A percentile compares a stretch with the other conserved stretches of the same genome.
These are phyloP conservation scores for Quercus lobata DNA, from an alignment of 331 rosid species.

Conservation along the genomic window DNA sequence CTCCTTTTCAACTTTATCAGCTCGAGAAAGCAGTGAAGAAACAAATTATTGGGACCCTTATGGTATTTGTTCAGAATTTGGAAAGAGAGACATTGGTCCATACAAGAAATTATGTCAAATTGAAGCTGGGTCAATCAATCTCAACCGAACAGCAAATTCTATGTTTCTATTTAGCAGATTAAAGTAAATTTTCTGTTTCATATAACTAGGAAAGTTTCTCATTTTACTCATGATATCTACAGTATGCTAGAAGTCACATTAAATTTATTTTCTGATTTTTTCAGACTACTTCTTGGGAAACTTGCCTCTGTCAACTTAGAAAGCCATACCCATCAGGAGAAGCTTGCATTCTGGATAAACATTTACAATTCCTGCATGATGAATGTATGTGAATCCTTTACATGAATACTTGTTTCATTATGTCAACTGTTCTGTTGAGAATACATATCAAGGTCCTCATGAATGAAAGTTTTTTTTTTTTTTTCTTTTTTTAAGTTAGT, in stretches of 20 bases:
- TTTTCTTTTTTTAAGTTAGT: neutral
- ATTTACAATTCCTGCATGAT: slow-evolving; percentile 89
- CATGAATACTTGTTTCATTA: neutral
- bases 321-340: slow-evolving; percentile 75
- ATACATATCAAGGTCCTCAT: neutral
- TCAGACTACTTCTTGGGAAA: slow-evolving; percentile 74
- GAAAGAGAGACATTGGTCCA: slow-evolving; percentile 71
- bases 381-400: slow-evolving; percentile 49
- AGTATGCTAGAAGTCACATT: neutral
- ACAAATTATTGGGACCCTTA: slow-evolving; percentile 61
- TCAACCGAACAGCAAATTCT: slow-evolving; percentile 57
- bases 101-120: slow-evolving; percentile 54
- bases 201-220: neutral
- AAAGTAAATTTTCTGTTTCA: slow-evolving; percentile 46
- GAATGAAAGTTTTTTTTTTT: neutral
- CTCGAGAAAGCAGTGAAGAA: slow-evolving; percentile 26
- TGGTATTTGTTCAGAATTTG: slow-evolving; percentile 55
- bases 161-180: slow-evolving; percentile 66
- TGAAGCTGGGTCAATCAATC: slow-evolving; percentile 63
- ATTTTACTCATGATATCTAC: slow-evolving; percentile 3
- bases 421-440: neutral
- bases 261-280: slow-evolving; percentile 21
- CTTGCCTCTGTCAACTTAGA: slow-evolving; percentile 67
- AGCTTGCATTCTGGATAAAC: slow-evolving; percentile 98
- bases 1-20: slow-evolving; percentile 19